These are phyloP conservation scores for Diaporthe caulivora DNA, from an alignment of 2,329 filamentous ascomycete species.

Conservation along the genomic window DNA sequence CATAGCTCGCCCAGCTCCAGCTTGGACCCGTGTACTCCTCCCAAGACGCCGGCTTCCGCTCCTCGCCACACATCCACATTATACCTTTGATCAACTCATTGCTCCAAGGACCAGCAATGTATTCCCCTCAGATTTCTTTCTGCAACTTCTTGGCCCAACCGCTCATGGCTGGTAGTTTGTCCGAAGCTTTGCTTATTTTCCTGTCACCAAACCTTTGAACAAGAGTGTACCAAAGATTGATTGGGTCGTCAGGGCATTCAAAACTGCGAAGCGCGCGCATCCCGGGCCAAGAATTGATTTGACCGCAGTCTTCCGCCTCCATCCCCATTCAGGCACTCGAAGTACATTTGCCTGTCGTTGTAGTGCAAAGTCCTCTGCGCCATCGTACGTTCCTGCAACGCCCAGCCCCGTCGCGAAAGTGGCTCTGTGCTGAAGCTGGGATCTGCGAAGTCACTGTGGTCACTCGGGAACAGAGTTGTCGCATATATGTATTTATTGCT, in stretches of 20 bases:
- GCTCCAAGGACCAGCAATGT: neutral
- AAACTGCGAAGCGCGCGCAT: neutral
- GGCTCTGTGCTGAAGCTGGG: neutral
- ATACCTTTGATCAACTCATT: neutral
- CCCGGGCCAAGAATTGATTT: too few relatives aligned
- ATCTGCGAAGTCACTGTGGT: neutral
- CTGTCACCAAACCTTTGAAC: neutral
- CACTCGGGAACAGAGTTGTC: neutral
- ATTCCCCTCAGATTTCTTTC: neutral
- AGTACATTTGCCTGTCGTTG: neutral
- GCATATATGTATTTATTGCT: neutral
- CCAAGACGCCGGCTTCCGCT: neutral
- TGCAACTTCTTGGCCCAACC: neutral
- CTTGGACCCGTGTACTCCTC: slow-evolving; percentile 1
- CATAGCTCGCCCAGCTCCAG: neutral
- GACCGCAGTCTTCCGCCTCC: neutral
- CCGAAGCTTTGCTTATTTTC: neutral
- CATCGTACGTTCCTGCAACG: neutral
- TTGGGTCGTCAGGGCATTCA: neutral
- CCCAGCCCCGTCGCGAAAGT: neutral
- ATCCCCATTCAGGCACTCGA: neutral
- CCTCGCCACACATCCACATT: neutral
- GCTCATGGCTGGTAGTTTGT: neutral
- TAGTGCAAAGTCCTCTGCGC: neutral
- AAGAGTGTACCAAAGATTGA: neutral